Evolutionary conservation across 495 filamentous ascomycete species (phyloP).

Genomic region (Aspergillus olivimuriae): DNA sequence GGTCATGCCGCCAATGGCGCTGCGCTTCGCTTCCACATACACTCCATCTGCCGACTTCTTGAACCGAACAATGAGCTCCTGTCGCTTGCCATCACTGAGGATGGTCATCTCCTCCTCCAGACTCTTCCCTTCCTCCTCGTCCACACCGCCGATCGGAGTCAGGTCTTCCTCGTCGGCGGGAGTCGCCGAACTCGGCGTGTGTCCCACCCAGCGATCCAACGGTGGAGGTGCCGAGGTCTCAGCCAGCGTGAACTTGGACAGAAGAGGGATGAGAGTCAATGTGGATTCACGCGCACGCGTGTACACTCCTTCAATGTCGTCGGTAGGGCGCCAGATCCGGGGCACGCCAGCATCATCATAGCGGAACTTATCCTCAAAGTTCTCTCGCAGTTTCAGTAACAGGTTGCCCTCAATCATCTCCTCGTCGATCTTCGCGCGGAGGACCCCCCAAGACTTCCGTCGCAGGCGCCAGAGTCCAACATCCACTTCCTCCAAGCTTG

Average conservation of each 20-base stretch:
- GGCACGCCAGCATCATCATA: conserved; percentile 95
- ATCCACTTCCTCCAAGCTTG: conserved; percentile 83
- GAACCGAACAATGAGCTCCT: conserved; percentile 88
- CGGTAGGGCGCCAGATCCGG: conserved; percentile 91
- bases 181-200: conserved; percentile 66
- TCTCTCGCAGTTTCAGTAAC: conserved; percentile 89
- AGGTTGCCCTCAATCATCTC: conserved; percentile 98
- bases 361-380: conserved; percentile 98
- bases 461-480: conserved; percentile 89
- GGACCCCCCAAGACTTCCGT: conserved; percentile 87
- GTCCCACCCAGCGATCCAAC: conserved; percentile 73
- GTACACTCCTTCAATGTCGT: conserved; percentile 95
- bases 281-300: conserved; percentile 88
- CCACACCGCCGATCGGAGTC: conserved; percentile 77
- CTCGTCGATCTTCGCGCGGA: conserved; percentile 88
- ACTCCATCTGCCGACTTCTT: conserved; percentile 97
- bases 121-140: conserved; percentile 88
- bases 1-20: conserved; percentile 90
- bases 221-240: conserved; percentile 69
- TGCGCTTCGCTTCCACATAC: conserved; percentile 93
- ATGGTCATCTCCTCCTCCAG: conserved; percentile 95
- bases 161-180: conserved; percentile 86
- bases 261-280: conserved; percentile 77
- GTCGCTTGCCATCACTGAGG: conserved; percentile 75
- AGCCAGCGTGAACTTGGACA: conserved; percentile 73